Percentiles rank a stretch among this genome's conserved stretches.
phyloP scores from a whole-genome alignment of 176 grass and related monocot genomes.

The Saccharum spontaneum region DNA sequence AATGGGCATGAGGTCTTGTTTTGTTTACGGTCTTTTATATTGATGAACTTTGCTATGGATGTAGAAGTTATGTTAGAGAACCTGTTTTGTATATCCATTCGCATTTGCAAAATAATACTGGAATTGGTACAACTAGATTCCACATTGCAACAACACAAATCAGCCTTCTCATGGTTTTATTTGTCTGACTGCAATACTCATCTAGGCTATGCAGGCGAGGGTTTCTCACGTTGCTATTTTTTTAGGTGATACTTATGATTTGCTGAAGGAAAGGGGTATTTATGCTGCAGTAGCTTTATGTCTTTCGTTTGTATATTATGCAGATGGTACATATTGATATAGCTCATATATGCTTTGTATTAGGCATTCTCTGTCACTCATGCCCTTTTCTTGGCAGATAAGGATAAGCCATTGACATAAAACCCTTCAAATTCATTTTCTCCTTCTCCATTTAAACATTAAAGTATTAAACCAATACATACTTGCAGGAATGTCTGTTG shows the following conservation, averaged over 20 bases:
- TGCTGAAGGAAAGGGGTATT: background rate
- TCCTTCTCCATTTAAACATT: background rate
- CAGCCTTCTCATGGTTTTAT: background rate
- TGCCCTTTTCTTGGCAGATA: constrained; percentile 9
- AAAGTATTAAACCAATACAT: background rate
- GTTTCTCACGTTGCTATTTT: background rate
- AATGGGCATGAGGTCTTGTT: background rate
- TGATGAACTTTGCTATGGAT: background rate
- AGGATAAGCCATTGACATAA: too few species aligned
- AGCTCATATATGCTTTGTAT: background rate
- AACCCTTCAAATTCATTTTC: background rate
- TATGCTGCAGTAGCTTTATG: background rate
- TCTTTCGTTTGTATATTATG: background rate
- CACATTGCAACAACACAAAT: background rate
- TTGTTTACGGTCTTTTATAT: background rate
- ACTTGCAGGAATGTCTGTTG: constrained; percentile 72
- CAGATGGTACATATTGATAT: constrained; percentile 7
- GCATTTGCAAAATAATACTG: background rate
- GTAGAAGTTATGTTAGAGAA: background rate
- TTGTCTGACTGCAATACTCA: background rate
- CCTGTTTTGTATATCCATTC: background rate
- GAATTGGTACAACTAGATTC: background rate
- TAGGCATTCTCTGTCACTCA: background rate
- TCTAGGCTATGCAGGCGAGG: background rate
- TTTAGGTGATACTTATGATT: background rate